Conservation (phyloP, 2,329 filamentous ascomycete genomes). For the Phialemoniopsis sp. region DNA sequence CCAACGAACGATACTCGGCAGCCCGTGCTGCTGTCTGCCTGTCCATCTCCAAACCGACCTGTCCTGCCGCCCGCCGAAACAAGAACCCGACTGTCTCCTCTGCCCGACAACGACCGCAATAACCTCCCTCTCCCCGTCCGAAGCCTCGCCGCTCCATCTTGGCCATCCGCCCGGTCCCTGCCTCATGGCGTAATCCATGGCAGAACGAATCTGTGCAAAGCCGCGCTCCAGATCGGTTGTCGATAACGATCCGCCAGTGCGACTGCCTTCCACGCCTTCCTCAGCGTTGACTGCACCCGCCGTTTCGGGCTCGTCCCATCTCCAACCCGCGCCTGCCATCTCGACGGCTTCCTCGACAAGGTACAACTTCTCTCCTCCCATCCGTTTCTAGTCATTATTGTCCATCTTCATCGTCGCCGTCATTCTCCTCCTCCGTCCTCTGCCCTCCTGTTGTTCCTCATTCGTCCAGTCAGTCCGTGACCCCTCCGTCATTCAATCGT, state of each 20-base stretch:
- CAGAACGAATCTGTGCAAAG: conserved; percentile 55
- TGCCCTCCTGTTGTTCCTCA: background rate
- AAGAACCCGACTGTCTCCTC: background rate
- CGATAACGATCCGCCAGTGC: conserved; percentile 48
- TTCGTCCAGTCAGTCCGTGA: background rate
- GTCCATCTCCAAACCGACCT: background rate
- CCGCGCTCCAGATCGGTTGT: conserved; percentile 47
- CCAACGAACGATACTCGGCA: too few species aligned
- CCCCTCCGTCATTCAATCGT: background rate
- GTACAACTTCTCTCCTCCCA: too few species aligned
- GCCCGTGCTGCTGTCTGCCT: too few species aligned
- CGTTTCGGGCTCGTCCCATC: conserved; percentile 7
- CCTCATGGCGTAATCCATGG: conserved; percentile 66
- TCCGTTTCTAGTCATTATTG: too few species aligned
- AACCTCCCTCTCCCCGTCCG: conserved; percentile 3
- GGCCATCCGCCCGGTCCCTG: conserved; percentile 24
- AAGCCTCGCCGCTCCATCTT: conserved; percentile 6
- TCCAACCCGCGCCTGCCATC: background rate
- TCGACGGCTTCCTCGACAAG: too few species aligned
- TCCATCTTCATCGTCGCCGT: too few species aligned
- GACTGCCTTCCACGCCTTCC: conserved; percentile 36
- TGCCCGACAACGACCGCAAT: background rate
- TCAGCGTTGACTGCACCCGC: conserved; percentile 13
- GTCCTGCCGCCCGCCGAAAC: background rate
- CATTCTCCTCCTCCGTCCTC: background rate